Percentiles rank a stretch among this genome's conserved stretches.
phyloP scores from a whole-genome alignment of 2,329 filamentous ascomycete genomes.

The Blumeria graminis region DNA sequence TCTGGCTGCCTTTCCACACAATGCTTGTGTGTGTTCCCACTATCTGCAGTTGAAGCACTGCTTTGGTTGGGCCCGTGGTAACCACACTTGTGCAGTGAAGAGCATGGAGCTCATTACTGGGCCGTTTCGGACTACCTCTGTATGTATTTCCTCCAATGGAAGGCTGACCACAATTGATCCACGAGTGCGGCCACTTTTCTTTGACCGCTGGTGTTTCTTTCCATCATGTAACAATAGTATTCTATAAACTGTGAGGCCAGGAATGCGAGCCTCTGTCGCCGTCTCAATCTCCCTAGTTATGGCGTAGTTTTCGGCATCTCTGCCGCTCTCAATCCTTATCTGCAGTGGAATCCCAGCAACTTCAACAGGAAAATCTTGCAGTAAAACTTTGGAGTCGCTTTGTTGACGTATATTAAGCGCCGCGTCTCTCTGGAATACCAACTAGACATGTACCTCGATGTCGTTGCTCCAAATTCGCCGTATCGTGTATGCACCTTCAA shows the following conservation, averaged over 20 bases:
- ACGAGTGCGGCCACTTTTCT: neutral
- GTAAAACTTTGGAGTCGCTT: neutral
- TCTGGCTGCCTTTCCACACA: neutral
- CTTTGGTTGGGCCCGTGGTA: neutral
- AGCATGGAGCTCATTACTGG: neutral
- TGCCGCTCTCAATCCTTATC: no score
- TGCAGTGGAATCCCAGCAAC: no score
- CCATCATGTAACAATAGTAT: neutral
- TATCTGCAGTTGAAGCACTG: neutral
- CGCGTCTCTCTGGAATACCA: no score
- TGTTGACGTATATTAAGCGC: no score
- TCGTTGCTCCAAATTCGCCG: no score
- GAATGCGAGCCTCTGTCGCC: no score
- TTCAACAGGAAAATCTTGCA: no score
- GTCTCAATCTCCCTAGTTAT: no score
- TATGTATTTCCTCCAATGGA: neutral
- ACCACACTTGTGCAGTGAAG: neutral
- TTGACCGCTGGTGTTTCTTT: neutral
- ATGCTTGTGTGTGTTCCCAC: neutral
- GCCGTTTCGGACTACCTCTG: neutral
- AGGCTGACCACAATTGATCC: neutral
- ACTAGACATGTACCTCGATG: no score
- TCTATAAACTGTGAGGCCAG: no score
- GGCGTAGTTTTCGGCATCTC: no score
- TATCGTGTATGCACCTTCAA: no score